Evolutionary conservation across 345 rosid species (phyloP).

Genomic region (Odontarrhena argentea): DNA sequence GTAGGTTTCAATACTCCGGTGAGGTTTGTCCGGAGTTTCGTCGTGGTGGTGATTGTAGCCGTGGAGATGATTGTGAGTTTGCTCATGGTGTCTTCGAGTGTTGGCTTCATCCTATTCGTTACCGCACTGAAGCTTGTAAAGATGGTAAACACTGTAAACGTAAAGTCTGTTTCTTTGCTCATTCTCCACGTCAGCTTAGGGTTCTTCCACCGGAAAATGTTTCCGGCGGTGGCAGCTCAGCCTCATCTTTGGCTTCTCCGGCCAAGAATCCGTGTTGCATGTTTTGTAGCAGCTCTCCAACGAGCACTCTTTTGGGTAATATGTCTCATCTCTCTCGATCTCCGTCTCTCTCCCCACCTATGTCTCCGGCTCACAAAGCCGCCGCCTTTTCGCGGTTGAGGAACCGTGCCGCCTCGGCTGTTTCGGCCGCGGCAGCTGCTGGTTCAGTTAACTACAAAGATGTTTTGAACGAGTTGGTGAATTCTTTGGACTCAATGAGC

Average conservation of each 20-base stretch:
- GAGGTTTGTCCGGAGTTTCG: constrained; percentile 76
- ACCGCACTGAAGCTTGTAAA: constrained; percentile 77
- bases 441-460: constrained; percentile 52
- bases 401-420: constrained; percentile 40
- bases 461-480: constrained; percentile 58
- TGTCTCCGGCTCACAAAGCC: constrained; percentile 58
- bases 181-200: constrained; percentile 69
- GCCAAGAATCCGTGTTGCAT: constrained; percentile 50
- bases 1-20: constrained; percentile 65
- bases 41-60: constrained; percentile 65
- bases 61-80: constrained; percentile 77
- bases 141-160: constrained; percentile 73
- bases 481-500: constrained; percentile 50
- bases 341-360: constrained; percentile 68
- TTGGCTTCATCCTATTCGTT: constrained; percentile 78
- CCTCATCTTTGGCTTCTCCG: background rate
- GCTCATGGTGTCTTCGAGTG: constrained; percentile 88
- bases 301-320: constrained; percentile 67
- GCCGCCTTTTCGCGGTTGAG: constrained; percentile 42
- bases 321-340: constrained; percentile 53
- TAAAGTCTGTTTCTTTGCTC: constrained; percentile 78
- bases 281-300: constrained; percentile 70
- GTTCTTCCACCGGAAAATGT: constrained; percentile 43
- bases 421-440: constrained; percentile 27
- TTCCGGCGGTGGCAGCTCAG: constrained; percentile 10